Percentiles rank a stretch among this genome's conserved stretches.
phyloP scores from a whole-genome alignment of 2,329 filamentous ascomycete species.

The Neocucurbitaria cava region DNA sequence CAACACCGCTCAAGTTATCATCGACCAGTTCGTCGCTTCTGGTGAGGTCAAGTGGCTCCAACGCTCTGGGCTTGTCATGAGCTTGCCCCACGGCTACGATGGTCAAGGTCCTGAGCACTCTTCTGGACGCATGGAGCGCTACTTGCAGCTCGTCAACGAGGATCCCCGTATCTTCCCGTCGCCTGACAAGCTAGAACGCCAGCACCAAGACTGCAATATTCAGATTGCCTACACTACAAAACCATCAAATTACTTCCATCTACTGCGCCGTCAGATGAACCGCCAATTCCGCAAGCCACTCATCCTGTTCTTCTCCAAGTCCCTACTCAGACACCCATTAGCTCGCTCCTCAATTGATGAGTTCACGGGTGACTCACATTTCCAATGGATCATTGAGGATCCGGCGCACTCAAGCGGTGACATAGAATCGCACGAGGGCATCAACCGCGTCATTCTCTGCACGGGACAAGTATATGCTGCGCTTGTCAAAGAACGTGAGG shows the following conservation, averaged over 20 bases:
- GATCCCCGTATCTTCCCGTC: constrained; percentile 92
- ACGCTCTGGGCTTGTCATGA: constrained; percentile 94
- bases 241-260: constrained; percentile 94
- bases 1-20: constrained; percentile 99
- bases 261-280: constrained; percentile 96
- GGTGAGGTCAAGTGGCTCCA: constrained; percentile 99
- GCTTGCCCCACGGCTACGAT: constrained; percentile 95
- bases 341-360: constrained; percentile 90
- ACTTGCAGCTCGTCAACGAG: constrained; percentile 96
- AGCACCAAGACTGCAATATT: constrained; percentile 99
- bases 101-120: constrained; percentile 98
- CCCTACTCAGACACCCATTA: constrained; percentile 90
- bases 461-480: constrained; percentile 92
- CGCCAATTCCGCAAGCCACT: constrained; percentile 98
- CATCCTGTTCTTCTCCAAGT: constrained; percentile 98
- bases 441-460: constrained; percentile 94
- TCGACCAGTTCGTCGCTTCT: constrained; percentile 98
- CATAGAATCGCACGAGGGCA: constrained; percentile 82
- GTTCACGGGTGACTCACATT: constrained; percentile 89
- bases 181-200: constrained; percentile 87
- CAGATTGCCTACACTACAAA: constrained; percentile 98
- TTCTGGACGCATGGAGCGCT: constrained; percentile 95
- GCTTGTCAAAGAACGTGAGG: constrained; percentile 87
- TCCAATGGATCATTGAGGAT: constrained; percentile 96
- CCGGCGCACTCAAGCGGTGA: constrained; percentile 77